These are phyloP conservation scores for Phytophthora quininea DNA, from an alignment of 352 stramenopile species.

Conservation along the genomic window DNA sequence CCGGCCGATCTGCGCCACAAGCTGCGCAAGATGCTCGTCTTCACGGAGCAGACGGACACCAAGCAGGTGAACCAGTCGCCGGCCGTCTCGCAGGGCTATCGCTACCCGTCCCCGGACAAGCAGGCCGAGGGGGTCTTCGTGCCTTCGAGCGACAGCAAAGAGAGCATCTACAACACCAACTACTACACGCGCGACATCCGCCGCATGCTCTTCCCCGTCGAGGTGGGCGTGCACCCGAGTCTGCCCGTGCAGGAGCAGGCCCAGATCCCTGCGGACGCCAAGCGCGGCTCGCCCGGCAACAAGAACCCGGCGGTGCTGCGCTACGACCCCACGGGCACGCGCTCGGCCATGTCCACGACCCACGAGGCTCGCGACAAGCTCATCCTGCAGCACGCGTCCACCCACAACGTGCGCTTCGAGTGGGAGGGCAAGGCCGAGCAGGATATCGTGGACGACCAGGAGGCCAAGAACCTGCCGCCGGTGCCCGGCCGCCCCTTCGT, in stretches of 20 bases:
- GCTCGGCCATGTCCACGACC: slow-evolving; percentile 87
- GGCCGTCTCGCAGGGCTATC: slow-evolving; percentile 64
- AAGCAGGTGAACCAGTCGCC: slow-evolving; percentile 80
- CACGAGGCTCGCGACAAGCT: slow-evolving; percentile 77
- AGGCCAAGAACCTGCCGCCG: slow-evolving; percentile 78
- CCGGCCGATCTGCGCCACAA: slow-evolving; percentile 71
- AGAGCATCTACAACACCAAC: slow-evolving; percentile 85
- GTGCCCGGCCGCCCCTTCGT: slow-evolving; percentile 70
- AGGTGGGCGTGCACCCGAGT: slow-evolving; percentile 79
- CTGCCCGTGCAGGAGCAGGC: slow-evolving; percentile 59
- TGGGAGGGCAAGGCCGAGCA: slow-evolving; percentile 76
- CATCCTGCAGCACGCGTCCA: slow-evolving; percentile 68
- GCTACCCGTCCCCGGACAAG: slow-evolving; percentile 79
- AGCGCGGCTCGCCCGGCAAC: slow-evolving; percentile 80
- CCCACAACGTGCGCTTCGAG: slow-evolving; percentile 84
- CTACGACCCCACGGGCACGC: slow-evolving; percentile 86
- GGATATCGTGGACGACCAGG: slow-evolving; percentile 74
- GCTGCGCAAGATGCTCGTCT: slow-evolving; percentile 84
- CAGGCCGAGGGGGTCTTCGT: slow-evolving; percentile 72
- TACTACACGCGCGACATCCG: slow-evolving; percentile 91
- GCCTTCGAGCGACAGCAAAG: slow-evolving; percentile 73
- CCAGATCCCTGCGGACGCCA: slow-evolving; percentile 68
- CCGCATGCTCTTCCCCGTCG: slow-evolving; percentile 64
- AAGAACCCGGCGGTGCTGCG: slow-evolving; percentile 87
- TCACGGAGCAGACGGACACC: slow-evolving; percentile 77